phyloP scores from a whole-genome alignment of 768 basidiomycete genomes.

The Boletus rufocinnamomeus region DNA sequence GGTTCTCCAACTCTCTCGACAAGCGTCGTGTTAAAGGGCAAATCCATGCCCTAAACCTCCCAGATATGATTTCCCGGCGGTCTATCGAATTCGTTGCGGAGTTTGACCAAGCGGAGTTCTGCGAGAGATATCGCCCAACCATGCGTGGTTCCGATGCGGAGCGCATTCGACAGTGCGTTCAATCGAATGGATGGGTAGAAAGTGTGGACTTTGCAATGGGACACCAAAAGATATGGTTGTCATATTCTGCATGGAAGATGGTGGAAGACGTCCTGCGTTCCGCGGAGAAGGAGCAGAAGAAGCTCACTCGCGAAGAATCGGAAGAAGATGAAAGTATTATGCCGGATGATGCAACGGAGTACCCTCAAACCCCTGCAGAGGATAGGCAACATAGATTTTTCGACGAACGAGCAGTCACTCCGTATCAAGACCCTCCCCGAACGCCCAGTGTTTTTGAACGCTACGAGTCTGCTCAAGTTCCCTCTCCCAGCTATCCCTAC shows the following conservation, averaged over 20 bases:
- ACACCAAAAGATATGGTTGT: conserved; percentile 54
- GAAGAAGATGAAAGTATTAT: conserved; percentile 51
- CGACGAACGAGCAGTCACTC: conserved; percentile 32
- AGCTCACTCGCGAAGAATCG: conserved; percentile 39
- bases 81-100: conserved; percentile 55
- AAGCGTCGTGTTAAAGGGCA: conserved; percentile 62
- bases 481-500: conserved; percentile 30
- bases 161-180: conserved; percentile 51
- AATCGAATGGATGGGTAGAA: conserved; percentile 53
- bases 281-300: conserved; percentile 51
- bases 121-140: conserved; percentile 53
- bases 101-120: conserved; percentile 50
- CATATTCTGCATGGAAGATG: conserved; percentile 58
- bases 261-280: conserved; percentile 58
- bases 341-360: conserved; percentile 42
- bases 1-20: conserved; percentile 63
- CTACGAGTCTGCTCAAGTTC: conserved; percentile 24
- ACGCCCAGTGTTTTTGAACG: conserved; percentile 32
- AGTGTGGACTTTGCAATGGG: conserved; percentile 58
- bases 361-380: conserved; percentile 35
- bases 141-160: conserved; percentile 49
- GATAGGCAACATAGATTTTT: conserved; percentile 36
- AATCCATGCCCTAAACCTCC: conserved; percentile 52
- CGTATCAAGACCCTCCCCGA: conserved; percentile 34
- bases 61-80: conserved; percentile 51